phyloP scores from a whole-genome alignment of 2,329 filamentous ascomycete genomes.

The Leptosphaerulina australis region DNA sequence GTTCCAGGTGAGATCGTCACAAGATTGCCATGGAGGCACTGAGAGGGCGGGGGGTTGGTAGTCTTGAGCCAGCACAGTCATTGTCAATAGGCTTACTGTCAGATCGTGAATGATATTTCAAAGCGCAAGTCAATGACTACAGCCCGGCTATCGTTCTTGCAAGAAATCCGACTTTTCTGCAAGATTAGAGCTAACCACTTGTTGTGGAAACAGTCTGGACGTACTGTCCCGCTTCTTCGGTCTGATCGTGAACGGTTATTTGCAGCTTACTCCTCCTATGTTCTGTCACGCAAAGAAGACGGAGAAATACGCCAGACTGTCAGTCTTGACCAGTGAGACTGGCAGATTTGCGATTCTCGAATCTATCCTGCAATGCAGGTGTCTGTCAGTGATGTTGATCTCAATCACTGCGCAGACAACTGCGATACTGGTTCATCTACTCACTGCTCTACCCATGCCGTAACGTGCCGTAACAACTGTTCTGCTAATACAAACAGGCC shows the following conservation, averaged over 20 bases:
- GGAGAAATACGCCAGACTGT: too few relatives aligned
- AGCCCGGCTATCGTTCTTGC: not conserved
- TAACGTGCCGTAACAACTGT: too few relatives aligned
- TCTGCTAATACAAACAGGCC: not conserved
- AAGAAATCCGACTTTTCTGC: not conserved
- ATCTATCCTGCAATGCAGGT: too few relatives aligned
- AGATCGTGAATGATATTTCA: not conserved
- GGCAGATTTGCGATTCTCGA: too few relatives aligned
- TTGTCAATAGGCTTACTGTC: not conserved
- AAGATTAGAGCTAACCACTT: not conserved
- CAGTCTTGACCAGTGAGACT: too few relatives aligned
- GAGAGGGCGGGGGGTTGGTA: not conserved
- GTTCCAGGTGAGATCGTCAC: not conserved
- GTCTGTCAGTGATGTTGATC: too few relatives aligned
- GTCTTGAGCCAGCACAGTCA: not conserved
- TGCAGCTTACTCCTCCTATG: too few relatives aligned
- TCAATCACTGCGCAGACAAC: too few relatives aligned
- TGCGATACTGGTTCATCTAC: not conserved
- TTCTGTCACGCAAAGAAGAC: too few relatives aligned
- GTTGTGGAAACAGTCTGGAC: not conserved
- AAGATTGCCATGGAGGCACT: not conserved
- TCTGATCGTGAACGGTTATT: not conserved
- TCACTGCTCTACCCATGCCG: not conserved
- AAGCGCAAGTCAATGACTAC: not conserved
- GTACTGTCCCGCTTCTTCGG: not conserved